phyloP scores from a whole-genome alignment of 2,329 filamentous ascomycete species.

The Aureobasidium sp. region DNA sequence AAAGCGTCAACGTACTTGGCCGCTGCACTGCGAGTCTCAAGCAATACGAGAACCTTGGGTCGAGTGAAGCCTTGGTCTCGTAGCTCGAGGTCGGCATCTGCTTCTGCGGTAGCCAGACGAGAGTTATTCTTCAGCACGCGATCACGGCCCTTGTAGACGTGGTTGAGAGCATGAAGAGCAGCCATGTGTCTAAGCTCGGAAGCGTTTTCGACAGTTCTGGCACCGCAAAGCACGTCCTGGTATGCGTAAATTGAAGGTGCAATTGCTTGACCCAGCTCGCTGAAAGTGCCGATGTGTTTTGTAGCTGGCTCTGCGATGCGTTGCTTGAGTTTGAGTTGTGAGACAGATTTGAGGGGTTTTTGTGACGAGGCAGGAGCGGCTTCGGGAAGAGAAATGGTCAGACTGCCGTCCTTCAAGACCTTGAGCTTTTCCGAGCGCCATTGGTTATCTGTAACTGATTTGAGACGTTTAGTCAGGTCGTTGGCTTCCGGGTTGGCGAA shows the following conservation, averaged over 20 bases:
- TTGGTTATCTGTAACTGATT: slow-evolving; percentile 40
- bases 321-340: slow-evolving; percentile 59
- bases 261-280: slow-evolving; percentile 56
- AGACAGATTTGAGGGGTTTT: slow-evolving; percentile 15
- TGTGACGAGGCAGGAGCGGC: background rate
- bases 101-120: slow-evolving; percentile 59
- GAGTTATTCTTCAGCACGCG: slow-evolving; percentile 88
- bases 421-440: slow-evolving; percentile 35
- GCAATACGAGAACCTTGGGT: slow-evolving; percentile 83
- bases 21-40: slow-evolving; percentile 83
- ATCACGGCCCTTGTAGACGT: slow-evolving; percentile 88
- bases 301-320: slow-evolving; percentile 53
- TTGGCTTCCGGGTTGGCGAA: slow-evolving; percentile 63
- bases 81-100: slow-evolving; percentile 59
- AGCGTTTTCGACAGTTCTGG: slow-evolving; percentile 63
- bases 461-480: slow-evolving; percentile 46
- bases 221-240: slow-evolving; percentile 69
- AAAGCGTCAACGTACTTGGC: slow-evolving; percentile 72
- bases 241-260: slow-evolving; percentile 74
- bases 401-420: slow-evolving; percentile 5
- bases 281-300: slow-evolving; percentile 52
- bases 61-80: slow-evolving; percentile 93
- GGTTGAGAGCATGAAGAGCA: slow-evolving; percentile 82
- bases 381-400: slow-evolving; percentile 21
- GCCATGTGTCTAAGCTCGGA: slow-evolving; percentile 62